A percentile compares a stretch with the other conserved stretches of the same genome.
phyloP scores from a whole-genome alignment of 73 alveolate species.

The Stentor roeselii region DNA sequence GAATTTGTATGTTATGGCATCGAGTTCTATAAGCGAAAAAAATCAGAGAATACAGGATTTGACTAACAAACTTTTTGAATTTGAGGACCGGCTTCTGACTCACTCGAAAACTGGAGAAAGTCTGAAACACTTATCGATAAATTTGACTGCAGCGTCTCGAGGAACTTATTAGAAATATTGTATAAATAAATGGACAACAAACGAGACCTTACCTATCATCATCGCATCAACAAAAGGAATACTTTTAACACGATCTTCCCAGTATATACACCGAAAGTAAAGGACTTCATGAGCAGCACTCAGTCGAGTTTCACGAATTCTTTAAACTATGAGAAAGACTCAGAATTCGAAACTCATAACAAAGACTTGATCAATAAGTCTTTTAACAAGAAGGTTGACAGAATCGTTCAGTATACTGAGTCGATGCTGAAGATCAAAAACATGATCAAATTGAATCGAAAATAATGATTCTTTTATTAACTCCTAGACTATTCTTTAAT shows the following conservation, averaged over 20 bases:
- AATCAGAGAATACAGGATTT: no score
- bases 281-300: background rate
- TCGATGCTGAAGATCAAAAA: constrained; percentile 9
- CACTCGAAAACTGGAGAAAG: no score
- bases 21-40: no score
- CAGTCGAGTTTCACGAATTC: background rate
- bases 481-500: background rate
- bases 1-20: no score
- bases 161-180: no score
- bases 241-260: constrained; percentile 24
- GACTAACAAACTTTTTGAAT: no score
- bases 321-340: background rate
- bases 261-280: background rate
- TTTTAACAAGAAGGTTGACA: constrained; percentile 1
- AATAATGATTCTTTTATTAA: no score
- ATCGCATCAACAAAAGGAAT: background rate
- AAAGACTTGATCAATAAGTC: background rate
- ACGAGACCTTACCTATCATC: constrained; percentile 2
- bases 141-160: no score
- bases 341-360: constrained; percentile 5
- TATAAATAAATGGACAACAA: no score
- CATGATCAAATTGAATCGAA: background rate
- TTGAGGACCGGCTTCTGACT: no score
- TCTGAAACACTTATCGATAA: no score
- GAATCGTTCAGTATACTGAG: background rate